Conservation (phyloP, 441 rosid genomes). For the Croton laevigatus region DNA sequence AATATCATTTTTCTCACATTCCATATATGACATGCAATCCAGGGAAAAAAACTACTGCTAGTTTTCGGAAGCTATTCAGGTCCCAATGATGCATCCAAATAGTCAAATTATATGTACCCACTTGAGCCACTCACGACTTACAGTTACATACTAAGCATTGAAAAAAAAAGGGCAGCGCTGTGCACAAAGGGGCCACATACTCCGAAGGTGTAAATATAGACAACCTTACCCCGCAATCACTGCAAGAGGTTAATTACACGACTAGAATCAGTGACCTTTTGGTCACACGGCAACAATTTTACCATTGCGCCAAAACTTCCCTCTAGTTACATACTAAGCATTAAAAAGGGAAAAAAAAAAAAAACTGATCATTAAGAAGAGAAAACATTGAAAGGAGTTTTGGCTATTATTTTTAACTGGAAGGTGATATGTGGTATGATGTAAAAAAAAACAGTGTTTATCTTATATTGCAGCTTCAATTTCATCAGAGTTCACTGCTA, state of each 20-base stretch:
- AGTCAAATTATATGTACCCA: conserved; percentile 7
- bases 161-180: no score
- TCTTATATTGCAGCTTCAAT: conserved; percentile 58
- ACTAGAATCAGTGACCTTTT: no score
- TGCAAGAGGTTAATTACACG: no score
- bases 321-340: not conserved
- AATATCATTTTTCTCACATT: not conserved
- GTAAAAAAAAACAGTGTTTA: not conserved
- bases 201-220: no score
- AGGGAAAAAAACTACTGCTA: not conserved
- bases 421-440: conserved; percentile 16
- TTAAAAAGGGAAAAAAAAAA: no score
- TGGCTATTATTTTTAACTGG: conserved; percentile 24
- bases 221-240: no score
- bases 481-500: conserved; percentile 54
- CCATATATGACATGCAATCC: not conserved
- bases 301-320: no score
- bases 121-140: conserved; percentile 18
- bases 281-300: no score
- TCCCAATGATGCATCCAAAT: not conserved
- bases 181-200: no score
- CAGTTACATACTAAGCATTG: not conserved
- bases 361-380: not conserved
- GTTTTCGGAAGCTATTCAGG: not conserved
- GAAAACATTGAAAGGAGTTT: conserved; percentile 15